Base-by-base conservation (phyloP, 495 filamentous ascomycete species). In the Cudoniella acicularis region DNA sequence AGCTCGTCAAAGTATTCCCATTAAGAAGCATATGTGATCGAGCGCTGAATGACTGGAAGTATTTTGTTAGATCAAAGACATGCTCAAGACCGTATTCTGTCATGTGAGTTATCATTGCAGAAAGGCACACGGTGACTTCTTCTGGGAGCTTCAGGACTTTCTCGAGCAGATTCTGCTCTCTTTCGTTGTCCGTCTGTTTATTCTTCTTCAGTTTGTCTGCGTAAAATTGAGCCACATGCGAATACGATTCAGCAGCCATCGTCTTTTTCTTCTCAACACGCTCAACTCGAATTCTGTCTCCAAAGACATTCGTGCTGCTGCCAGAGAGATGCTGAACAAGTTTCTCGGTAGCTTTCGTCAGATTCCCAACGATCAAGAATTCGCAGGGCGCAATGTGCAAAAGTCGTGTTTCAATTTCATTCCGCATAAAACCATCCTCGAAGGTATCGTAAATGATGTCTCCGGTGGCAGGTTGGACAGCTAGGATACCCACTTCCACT, bases 381-480 rank as follows among this genome's bases (percentile, higher is more conserved):
- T 99, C 94, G 72, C 94, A 96, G 0, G 94, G 94, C 1, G 92
- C 89, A 61, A 99, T 95, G 69, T 99, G 94, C 17, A 99, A 77
- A 21, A 99, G 75, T 42, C 94, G 79, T 0, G 94, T 98, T 73
- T 99, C 94, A 48, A 98, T 89, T 67, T 99, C 94, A 56, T 89
- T 91, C 45, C 94, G 81, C 95, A 98, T 99, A 73, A 98, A 99
- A 1, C 95, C 91, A 65, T 99, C 94, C 64, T 97, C 91, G 63
- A 99, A 99, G 45, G 89, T 86, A 68, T 99, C 94, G 63, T 97
- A 94, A 56, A 98, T 90, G 57, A 99, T 89, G 66, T 98, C 94
- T 46, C 94, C 94, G 0, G 95, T 98, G 0, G 90, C 88, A 21
- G 94, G 94, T 63, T 99, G 94, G 1, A 99, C 94, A 22, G 95